Conservation (phyloP, 2,329 filamentous ascomycete species). For the Tympanopsis confertula region DNA sequence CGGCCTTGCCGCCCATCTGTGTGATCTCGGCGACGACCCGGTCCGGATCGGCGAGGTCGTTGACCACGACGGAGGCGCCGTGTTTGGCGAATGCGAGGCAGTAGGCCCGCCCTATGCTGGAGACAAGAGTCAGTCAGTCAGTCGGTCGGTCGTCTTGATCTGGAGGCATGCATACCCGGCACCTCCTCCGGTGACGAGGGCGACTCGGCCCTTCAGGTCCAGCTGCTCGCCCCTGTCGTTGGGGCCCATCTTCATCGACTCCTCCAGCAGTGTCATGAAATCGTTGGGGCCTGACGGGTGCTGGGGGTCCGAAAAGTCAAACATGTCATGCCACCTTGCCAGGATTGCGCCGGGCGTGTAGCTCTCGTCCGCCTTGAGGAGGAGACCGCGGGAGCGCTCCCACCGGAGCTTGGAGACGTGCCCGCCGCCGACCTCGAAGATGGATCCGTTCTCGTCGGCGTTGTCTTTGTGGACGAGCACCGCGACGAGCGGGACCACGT, state of each 20-base stretch:
- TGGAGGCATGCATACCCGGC: slow-evolving; percentile 42
- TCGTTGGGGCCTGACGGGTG: slow-evolving; percentile 79
- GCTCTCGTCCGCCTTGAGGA: slow-evolving; percentile 77
- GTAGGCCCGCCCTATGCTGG: slow-evolving; percentile 79
- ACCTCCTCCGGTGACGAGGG: slow-evolving; percentile 76
- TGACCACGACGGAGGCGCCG: slow-evolving; percentile 80
- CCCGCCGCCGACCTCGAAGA: slow-evolving; percentile 89
- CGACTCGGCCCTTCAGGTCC: slow-evolving; percentile 75
- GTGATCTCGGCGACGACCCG: slow-evolving; percentile 85
- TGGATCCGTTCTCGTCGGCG: slow-evolving; percentile 69
- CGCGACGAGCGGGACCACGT: slow-evolving; percentile 88
- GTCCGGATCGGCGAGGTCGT: slow-evolving; percentile 89
- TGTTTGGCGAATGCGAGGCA: slow-evolving; percentile 75
- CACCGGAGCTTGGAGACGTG: slow-evolving; percentile 88
- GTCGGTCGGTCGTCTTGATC: neutral
- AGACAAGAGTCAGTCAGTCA: slow-evolving; percentile 4
- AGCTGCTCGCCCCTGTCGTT: slow-evolving; percentile 64
- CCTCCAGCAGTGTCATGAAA: slow-evolving; percentile 74
- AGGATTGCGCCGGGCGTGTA: slow-evolving; percentile 82
- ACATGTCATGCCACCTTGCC: slow-evolving; percentile 79
- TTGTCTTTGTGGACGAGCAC: slow-evolving; percentile 79
- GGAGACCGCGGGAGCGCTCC: slow-evolving; percentile 81
- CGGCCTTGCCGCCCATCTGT: slow-evolving; percentile 77
- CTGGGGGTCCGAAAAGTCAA: slow-evolving; percentile 73
- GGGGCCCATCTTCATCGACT: slow-evolving; percentile 65